A percentile compares a stretch with the other conserved stretches of the same genome.
Conservation (phyloP, 208 protist species). For the Phytomonas sp. region DNA sequence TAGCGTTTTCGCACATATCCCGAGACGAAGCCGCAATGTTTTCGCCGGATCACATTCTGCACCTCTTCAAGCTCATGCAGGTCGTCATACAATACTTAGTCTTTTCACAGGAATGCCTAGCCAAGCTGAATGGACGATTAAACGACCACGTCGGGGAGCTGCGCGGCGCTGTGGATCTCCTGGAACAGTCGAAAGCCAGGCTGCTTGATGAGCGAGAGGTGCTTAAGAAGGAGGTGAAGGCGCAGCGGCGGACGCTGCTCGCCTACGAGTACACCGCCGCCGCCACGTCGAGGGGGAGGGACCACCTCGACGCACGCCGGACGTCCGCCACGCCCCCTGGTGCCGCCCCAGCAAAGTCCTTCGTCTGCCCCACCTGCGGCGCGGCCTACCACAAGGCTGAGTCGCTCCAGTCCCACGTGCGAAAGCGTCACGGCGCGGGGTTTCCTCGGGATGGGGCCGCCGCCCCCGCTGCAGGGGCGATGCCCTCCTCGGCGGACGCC, state of each 20-base stretch:
- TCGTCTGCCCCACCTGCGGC: constrained; percentile 60
- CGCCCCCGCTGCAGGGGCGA: no score
- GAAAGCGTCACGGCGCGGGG: constrained; percentile 54
- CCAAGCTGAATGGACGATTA: constrained; percentile 72
- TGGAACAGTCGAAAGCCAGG: constrained; percentile 25
- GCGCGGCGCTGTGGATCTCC: constrained; percentile 23
- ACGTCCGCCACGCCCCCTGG: neutral
- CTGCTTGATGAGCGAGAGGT: constrained; percentile 48
- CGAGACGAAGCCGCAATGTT: constrained; percentile 85
- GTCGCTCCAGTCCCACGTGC: constrained; percentile 84
- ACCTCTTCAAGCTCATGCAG: constrained; percentile 80
- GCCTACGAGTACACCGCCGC: constrained; percentile 74
- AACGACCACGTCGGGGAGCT: constrained; percentile 45
- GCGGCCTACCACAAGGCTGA: constrained; percentile 79
- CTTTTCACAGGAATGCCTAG: constrained; percentile 79
- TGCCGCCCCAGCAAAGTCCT: neutral
- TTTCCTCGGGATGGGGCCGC: neutral
- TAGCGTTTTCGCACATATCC: constrained; percentile 79
- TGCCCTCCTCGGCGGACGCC: neutral
- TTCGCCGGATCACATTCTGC: constrained; percentile 72
- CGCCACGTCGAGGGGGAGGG: neutral
- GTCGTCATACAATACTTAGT: constrained; percentile 87
- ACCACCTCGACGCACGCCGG: neutral
- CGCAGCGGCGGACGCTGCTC: constrained; percentile 68
- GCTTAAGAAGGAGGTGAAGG: constrained; percentile 79